Base-by-base conservation (phyloP, 208 protist species). In the Leishmania guyanensis region DNA sequence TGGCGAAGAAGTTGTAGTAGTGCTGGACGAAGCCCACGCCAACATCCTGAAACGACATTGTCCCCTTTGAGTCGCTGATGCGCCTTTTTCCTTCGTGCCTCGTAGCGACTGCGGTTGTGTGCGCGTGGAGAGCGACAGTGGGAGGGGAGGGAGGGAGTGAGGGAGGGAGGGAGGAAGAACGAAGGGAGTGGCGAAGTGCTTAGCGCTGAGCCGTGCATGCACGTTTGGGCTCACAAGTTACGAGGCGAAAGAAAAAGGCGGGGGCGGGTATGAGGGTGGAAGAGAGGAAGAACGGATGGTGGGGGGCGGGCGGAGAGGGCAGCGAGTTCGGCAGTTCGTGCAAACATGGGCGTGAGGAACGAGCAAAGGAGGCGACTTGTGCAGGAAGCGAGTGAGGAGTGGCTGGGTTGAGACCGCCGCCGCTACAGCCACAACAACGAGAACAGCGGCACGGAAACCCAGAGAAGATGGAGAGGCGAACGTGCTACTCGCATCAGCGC, bases 1-100 rank as follows among this genome's bases (percentile, higher is more conserved):
- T 88, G 60, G 90, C 77, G 84, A 98, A 98, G 83, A 92, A 90
- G 71, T 81, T 80, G 89, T 98, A 97, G 89, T 98, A 98, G 78
- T 98, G 93, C 75, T 91, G 82, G 36, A 91, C 86, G 65, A 98
- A 98, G 66, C 84, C 84, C 16, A 77, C 73, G 58, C 93, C 95
- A 60, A 97, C 78, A 29, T 95, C 78, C 60, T 91, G 79, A 70
- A 95, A 98, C 68, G 91, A 92, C 91, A 96, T 96, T 26, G 50
- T 77, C 29, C 14, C 8, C 14, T 46, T n/a, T 46, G 17, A 29
- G n/a, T 53, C 43, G 46, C 26, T 16, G 43, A 22, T 20, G 46
- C 43, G 10, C 33, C 17, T 8, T 36, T 10, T 39, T 71, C 20
- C 6, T 46, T 50, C 10, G 43, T 29, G 22, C 26, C 22, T 64